A percentile compares a stretch with the other conserved stretches of the same genome.
phyloP scores from a whole-genome alignment of 352 stramenopile genomes.

The Pythium biforme region DNA sequence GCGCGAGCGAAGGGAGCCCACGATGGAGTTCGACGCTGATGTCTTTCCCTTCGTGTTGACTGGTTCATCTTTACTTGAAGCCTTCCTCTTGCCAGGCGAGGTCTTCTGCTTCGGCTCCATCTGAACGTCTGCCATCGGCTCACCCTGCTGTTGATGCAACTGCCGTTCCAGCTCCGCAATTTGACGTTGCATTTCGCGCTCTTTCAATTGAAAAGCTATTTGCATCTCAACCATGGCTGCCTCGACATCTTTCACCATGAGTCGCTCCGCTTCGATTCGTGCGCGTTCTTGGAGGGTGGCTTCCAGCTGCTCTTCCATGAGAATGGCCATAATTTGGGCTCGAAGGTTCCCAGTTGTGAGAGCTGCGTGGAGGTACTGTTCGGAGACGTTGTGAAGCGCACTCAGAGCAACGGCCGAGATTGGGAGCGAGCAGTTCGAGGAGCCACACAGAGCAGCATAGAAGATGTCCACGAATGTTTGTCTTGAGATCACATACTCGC shows the following conservation, averaged over 20 bases:
- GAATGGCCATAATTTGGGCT: conserved; percentile 48
- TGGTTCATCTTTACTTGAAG: conserved; percentile 29
- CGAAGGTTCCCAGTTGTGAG: conserved; percentile 59
- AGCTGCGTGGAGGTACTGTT: conserved; percentile 65
- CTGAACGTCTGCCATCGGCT: conserved; percentile 34
- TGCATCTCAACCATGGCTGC: conserved; percentile 56
- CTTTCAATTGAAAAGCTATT: conserved; percentile 57
- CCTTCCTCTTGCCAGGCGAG: conserved; percentile 55
- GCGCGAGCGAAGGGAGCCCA: conserved; percentile 51
- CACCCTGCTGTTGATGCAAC: conserved; percentile 33
- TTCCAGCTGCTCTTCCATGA: conserved; percentile 46
- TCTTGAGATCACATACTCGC: conserved; percentile 70
- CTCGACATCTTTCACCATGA: conserved; percentile 63
- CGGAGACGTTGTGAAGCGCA: conserved; percentile 69
- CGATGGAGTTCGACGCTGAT: conserved; percentile 37
- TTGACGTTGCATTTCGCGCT: conserved; percentile 66
- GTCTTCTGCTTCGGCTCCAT: conserved; percentile 17
- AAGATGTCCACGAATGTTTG: conserved; percentile 62
- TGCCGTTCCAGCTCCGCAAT: conserved; percentile 55
- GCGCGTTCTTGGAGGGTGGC: conserved; percentile 33
- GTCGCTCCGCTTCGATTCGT: conserved; percentile 45
- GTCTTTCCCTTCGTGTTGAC: conserved; percentile 8
- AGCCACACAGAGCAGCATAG: conserved; percentile 11
- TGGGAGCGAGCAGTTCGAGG: conserved; percentile 36
- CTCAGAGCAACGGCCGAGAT: conserved; percentile 74